Base-by-base conservation (phyloP, 352 stramenopile genomes). In the Phytopythium oedochilum region DNA sequence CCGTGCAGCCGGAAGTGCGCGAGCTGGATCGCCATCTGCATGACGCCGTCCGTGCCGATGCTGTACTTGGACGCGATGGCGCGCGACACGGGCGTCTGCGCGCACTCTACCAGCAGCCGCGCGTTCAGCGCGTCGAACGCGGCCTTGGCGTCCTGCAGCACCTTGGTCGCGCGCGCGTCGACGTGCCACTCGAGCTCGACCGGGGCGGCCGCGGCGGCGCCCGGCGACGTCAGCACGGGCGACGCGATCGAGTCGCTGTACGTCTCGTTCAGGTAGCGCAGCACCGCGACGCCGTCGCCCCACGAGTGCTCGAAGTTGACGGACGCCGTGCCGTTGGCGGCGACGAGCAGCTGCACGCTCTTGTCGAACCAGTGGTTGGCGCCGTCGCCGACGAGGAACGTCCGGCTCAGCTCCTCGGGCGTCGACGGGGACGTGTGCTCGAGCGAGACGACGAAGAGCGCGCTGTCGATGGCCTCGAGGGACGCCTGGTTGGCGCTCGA, bases 281-380 rank as follows among this genome's bases (percentile, higher is more conserved):
- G 64, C 38, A 96, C 88, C 0, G 88, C 89, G 2, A 96, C 86
- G 40, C 89, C 89, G 47, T 96, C 87, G 17, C 86, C 86, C 86
- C 88, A 97, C 35, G 88, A 85, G 61, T 97, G 89, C 55, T 97
- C 89, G 67, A 96, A 96, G 70, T 94, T 96, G 43, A 96, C 83
- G 2, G 80, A 89, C 17, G 82, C 78, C 23, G 75, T 75, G 44
- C 87, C 89, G 57, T 96, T 96, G 12, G 68, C 70, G 11, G 82
- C 77, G 8, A 96, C 64, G 45, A 96, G 90, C 5, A 96, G 59
- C 63, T 97, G 89, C 55, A 97, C 94, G 61, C 83, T 94, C 83
- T 97, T 97, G 67, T 97, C 89, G 47, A 96, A 96, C 88, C 89
- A 97, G 61, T 92, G 86, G 71, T 96, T 96, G 22, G 71, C 71